Percentiles rank a stretch among this genome's conserved stretches.
phyloP scores from a whole-genome alignment of 768 basidiomycete genomes.

The Pleurotus djamor region DNA sequence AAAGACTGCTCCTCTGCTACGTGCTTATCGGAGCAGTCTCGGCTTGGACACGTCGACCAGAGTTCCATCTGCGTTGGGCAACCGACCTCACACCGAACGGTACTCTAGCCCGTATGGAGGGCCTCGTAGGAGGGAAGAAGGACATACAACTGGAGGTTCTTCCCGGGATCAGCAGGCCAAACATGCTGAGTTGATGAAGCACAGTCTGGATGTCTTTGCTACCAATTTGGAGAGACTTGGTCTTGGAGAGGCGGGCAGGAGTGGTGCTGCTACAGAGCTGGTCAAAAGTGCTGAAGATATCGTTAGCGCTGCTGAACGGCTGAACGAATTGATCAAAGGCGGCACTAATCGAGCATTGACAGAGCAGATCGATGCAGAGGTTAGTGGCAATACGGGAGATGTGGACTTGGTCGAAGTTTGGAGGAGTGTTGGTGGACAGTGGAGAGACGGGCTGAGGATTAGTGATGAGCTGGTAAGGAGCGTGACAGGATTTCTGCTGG shows the following conservation, averaged over 20 bases:
- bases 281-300: slow-evolving; percentile 60
- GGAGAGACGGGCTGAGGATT: slow-evolving; percentile 64
- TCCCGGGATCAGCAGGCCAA: slow-evolving; percentile 9
- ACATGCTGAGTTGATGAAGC: slow-evolving; percentile 6
- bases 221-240: neutral
- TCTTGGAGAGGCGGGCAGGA: neutral
- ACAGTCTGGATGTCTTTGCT: neutral
- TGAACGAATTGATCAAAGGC: slow-evolving; percentile 59
- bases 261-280: slow-evolving; percentile 35
- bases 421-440: slow-evolving; percentile 68
- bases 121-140: slow-evolving; percentile 9
- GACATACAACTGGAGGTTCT: neutral
- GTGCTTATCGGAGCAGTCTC: slow-evolving; percentile 36
- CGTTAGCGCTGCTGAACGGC: slow-evolving; percentile 61
- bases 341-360: slow-evolving; percentile 63
- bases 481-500: slow-evolving; percentile 74
- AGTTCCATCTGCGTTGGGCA: neutral
- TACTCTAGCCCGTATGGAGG: slow-evolving; percentile 27
- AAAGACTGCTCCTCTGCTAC: slow-evolving; percentile 35
- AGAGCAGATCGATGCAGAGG: slow-evolving; percentile 74
- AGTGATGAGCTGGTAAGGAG: slow-evolving; percentile 80
- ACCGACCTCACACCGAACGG: neutral
- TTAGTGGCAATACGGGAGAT: slow-evolving; percentile 36
- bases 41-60: slow-evolving; percentile 1
- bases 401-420: slow-evolving; percentile 56